Conservation (phyloP, 1,284 basidiomycete species). For the Porodaedalea pini region DNA sequence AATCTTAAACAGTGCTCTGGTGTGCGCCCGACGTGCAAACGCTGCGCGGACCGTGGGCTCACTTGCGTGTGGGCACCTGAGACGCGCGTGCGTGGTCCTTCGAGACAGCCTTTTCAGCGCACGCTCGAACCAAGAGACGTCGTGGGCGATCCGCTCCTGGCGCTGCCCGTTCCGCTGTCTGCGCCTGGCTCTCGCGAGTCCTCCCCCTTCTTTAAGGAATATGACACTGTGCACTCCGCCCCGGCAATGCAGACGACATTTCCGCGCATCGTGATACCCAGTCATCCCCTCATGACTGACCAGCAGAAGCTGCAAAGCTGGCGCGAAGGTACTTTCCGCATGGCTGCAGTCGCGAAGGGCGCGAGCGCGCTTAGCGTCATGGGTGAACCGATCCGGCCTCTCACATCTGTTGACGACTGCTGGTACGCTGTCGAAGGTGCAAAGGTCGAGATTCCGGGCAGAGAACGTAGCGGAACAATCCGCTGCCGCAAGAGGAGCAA, state of each 20-base stretch:
- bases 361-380: conserved; percentile 3
- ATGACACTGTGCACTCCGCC: neutral
- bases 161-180: neutral
- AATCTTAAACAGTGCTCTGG: conserved; percentile 46
- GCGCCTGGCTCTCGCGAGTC: neutral
- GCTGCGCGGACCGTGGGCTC: conserved; percentile 45
- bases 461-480: neutral
- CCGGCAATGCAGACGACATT: conserved; percentile 9
- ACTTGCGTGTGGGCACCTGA: conserved; percentile 45
- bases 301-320: conserved; percentile 8
- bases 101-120: conserved; percentile 6
- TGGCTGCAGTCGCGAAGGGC: neutral
- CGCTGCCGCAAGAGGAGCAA: neutral
- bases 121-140: neutral
- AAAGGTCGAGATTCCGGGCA: neutral
- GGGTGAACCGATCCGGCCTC: conserved; percentile 9
- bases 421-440: conserved; percentile 9
- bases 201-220: neutral
- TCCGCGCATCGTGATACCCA: neutral
- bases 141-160: neutral
- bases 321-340: neutral
- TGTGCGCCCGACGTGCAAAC: conserved; percentile 45
- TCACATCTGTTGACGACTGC: conserved; percentile 10
- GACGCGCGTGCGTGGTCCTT: conserved; percentile 36
- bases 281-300: neutral